A percentile compares a stretch with the other conserved stretches of the same genome.
Conservation (phyloP, 2,329 filamentous ascomycete species). For the Mycosphaerella arachidis region DNA sequence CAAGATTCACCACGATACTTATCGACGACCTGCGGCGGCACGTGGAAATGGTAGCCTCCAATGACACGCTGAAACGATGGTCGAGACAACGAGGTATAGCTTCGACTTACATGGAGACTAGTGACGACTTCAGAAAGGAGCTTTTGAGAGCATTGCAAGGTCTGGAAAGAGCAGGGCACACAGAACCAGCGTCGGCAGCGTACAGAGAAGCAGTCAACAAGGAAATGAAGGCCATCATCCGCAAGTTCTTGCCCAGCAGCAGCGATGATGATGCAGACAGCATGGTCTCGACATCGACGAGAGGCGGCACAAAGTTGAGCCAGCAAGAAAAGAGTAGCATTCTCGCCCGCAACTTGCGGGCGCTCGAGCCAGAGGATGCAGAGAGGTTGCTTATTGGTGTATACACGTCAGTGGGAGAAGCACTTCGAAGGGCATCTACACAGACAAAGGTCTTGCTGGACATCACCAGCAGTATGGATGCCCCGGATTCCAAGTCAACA, state of each 20-base stretch:
- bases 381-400: conserved; percentile 77
- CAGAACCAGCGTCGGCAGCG: conserved; percentile 72
- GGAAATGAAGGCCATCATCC: conserved; percentile 81
- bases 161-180: conserved; percentile 74
- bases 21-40: conserved; percentile 78
- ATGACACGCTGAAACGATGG: conserved; percentile 80
- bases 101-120: conserved; percentile 73
- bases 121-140: conserved; percentile 64
- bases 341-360: conserved; percentile 79
- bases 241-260: conserved; percentile 81
- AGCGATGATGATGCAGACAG: conserved; percentile 92
- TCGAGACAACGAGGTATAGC: conserved; percentile 50
- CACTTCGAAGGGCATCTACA: conserved; percentile 75
- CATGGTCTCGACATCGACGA: conserved; percentile 77
- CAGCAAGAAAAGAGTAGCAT: conserved; percentile 88
- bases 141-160: conserved; percentile 70
- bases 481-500: conserved; percentile 38
- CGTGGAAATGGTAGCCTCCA: conserved; percentile 63
- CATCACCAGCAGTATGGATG: conserved; percentile 71
- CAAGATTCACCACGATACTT: conserved; percentile 71
- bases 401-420: conserved; percentile 84
- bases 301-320: conserved; percentile 62
- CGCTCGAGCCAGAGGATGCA: conserved; percentile 76
- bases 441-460: conserved; percentile 95
- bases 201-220: conserved; percentile 80